phyloP scores from a whole-genome alignment of 768 basidiomycete species.

The Amanita jacksonii region DNA sequence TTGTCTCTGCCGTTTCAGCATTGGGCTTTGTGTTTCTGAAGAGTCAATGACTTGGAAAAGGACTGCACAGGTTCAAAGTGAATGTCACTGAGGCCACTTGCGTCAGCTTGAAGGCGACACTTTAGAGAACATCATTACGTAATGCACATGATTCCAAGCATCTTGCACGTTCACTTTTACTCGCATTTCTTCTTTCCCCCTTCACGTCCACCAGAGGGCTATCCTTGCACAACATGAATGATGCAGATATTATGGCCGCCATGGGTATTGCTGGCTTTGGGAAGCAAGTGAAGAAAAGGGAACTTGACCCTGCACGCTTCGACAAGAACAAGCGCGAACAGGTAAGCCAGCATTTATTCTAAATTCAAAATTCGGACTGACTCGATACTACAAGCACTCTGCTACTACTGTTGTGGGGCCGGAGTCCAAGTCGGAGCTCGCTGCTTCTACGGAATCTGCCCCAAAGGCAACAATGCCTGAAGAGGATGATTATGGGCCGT shows the following conservation, averaged over 20 bases:
- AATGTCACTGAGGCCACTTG: background rate
- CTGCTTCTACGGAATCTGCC: background rate
- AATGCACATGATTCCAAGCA: background rate
- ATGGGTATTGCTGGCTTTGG: conserved; percentile 87
- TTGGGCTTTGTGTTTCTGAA: conserved; percentile 12
- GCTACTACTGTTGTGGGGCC: background rate
- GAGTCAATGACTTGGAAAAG: too few species aligned
- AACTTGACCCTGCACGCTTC: conserved; percentile 68
- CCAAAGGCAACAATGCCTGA: background rate
- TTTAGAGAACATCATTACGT: background rate
- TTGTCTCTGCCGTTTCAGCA: conserved; percentile 49
- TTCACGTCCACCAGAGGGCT: too few species aligned
- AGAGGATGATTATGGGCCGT: conserved; percentile 18
- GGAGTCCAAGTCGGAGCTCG: background rate
- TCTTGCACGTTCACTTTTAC: too few species aligned
- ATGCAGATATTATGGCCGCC: conserved; percentile 64
- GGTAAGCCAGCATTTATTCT: conserved; percentile 12
- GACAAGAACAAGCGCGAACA: conserved; percentile 63
- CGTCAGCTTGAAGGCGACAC: background rate
- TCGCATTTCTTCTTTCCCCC: too few species aligned
- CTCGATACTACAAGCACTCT: background rate
- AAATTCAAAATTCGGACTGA: conserved; percentile 1
- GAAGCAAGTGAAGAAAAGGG: conserved; percentile 54
- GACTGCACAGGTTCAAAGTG: background rate
- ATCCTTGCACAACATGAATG: conserved; percentile 22